Base-by-base conservation (phyloP, 75 land plant genomes). In the Pinus tabuliformis region DNA sequence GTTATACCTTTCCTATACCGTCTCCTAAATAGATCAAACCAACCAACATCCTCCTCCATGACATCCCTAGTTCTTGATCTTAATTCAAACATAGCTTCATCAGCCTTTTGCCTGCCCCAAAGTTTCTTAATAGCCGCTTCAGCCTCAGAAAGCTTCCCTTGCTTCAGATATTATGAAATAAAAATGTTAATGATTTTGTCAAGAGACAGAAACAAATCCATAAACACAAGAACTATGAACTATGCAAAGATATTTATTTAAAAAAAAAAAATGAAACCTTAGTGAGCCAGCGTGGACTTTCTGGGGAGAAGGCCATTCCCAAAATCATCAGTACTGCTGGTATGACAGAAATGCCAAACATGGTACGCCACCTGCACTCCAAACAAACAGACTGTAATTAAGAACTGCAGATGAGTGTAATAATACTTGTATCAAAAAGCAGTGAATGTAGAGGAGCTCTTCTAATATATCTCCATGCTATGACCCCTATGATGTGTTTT, bases 271-370 rank as follows among this genome's bases (percentile, higher is more conserved):
- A 70, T 16, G 30, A 62, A 73, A 96, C 99, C 92, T 93, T 92
- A 86, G 87, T 86, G 18, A 96, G 96, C 99, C 99, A 96, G 3
- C 96, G 87, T 36, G 99, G 99, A 56, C 99, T 96, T 76, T 96
- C 99, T 58, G 99, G 99, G 76, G 86, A 90, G 76, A 93, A 81
- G 11, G 83, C 84, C 99, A 96, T 96, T 59, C 99, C 99, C 24
- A 96, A 52, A 24, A 89, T 88, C 89, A 96, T 81, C 28, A 96
- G 80, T 45, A 93, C 65, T 54, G 99, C 92, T 18, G 99, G 99
- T 62, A 93, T 75, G 72, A 87, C 59, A 6, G 96, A 87, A 66
- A 90, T 62, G 37, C 81, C 87, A 80, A 96, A 96, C 94, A 96
- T 96, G 49, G 87, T 86, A 76, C 99, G 87, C 99, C 99, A 96